Conservation (phyloP, 768 basidiomycete genomes). For the Scleroderma bovista region DNA sequence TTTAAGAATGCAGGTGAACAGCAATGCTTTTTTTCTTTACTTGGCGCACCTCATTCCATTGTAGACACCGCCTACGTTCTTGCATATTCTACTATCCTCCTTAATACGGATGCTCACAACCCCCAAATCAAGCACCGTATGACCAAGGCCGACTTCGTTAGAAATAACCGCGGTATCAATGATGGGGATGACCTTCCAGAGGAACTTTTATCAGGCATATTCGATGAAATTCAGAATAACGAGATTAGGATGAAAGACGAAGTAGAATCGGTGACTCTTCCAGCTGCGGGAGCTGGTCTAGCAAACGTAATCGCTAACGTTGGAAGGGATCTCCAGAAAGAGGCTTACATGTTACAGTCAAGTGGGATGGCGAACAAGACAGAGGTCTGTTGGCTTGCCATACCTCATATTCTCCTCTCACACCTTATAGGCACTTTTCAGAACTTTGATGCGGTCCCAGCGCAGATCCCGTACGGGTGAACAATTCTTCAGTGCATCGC, state of each 20-base stretch:
- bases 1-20: constrained; percentile 90
- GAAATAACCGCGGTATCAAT: constrained; percentile 96
- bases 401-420: constrained; percentile 6
- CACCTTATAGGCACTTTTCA: constrained; percentile 70
- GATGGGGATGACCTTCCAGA: constrained; percentile 86
- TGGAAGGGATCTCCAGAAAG: constrained; percentile 90
- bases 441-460: constrained; percentile 87
- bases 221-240: constrained; percentile 84
- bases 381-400: constrained; percentile 51
- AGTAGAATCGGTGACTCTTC: constrained; percentile 53
- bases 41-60: constrained; percentile 3
- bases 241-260: constrained; percentile 99
- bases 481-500: constrained; percentile 94
- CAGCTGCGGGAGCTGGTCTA: constrained; percentile 58
- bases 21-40: neutral
- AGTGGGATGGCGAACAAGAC: constrained; percentile 97
- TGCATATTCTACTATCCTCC: constrained; percentile 90
- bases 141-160: constrained; percentile 86
- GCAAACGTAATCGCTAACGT: constrained; percentile 82
- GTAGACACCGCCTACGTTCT: constrained; percentile 91
- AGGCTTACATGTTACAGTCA: constrained; percentile 92
- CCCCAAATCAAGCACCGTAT: constrained; percentile 93
- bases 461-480: constrained; percentile 75
- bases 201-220: constrained; percentile 72
- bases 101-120: constrained; percentile 97